A percentile compares a stretch with the other conserved stretches of the same genome.
Evolutionary conservation across 441 rosid genomes (phyloP).

Genomic region (Aleurites moluccanus): DNA sequence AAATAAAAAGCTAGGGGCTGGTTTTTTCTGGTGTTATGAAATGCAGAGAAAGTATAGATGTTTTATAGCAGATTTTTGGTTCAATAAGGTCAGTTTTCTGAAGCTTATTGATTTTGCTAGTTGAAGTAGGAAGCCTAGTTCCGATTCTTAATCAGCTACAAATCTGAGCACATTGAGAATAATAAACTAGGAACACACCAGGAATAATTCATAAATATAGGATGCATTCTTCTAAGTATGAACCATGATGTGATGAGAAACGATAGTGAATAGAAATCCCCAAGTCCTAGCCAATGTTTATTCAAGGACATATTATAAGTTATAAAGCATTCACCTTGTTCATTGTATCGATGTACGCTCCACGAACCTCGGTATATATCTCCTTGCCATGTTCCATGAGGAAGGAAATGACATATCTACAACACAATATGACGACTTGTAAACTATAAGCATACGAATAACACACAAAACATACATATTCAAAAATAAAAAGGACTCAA

Average conservation of each 20-base stretch:
- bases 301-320: constrained; percentile 1
- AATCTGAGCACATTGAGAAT: neutral
- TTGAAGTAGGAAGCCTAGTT: neutral
- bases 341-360: constrained; percentile 96
- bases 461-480: neutral
- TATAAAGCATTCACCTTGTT: constrained; percentile 66
- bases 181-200: neutral
- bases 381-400: constrained; percentile 96
- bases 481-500: neutral
- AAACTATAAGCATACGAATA: neutral
- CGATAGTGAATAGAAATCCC: neutral
- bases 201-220: neutral
- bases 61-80: neutral
- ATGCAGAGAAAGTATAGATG: neutral
- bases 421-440: constrained; percentile 25
- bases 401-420: constrained; percentile 83
- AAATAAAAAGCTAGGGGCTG: neutral
- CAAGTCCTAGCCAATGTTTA: constrained; percentile 12
- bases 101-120: neutral
- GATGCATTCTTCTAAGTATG: neutral
- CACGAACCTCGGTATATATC: constrained; percentile 86
- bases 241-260: neutral
- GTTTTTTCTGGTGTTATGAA: neutral
- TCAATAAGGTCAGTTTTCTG: neutral
- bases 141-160: neutral